Base-by-base conservation (phyloP, 2,329 filamentous ascomycete genomes). In the Diplodia intermedia region DNA sequence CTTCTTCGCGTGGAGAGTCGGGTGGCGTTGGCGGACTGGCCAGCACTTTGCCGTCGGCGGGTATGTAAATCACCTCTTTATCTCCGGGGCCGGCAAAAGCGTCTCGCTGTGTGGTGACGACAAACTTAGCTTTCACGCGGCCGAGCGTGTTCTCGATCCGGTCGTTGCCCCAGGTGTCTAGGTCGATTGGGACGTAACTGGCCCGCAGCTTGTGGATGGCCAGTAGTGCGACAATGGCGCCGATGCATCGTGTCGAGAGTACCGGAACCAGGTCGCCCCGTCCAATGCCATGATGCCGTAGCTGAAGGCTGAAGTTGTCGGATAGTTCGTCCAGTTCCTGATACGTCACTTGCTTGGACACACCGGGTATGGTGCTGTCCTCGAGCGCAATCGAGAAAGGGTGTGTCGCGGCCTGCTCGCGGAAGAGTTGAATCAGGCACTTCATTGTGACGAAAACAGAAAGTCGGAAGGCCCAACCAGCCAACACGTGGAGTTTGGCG, bases 121-220 rank as follows among this genome's bases (percentile, higher is more conserved):
- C 7, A 6, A 50, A 15, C 29, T 18, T 66, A 0, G 65, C 40
- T 6, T 50, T 38, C 0, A 66, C 65, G 12, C 43, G 29, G n/a
- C 33, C 7, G 6, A 66, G 40, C 3, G 65, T 66, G 20, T 20
- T 66, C 14, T 66, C 65, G 12, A 66, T 66, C 7, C 65, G 65
- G 15, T 66, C 65, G 47, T 36, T 36, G 26, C 65, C 65, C 65
- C 65, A 66, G 6, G 65, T 36, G 20, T 50, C 47, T 15, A 31
- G 15, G 5, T 49, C 65, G 5, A 66, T 50, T 1, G 65, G 65
- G 14, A 66, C 65, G 31, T 66, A 66, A 14, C 65, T 52, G 20
- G 65, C 65, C 1, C 65, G 29, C 1, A 66, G 47, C 65, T 66
- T 66, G 5, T 50, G 53, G 18, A 66, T 52, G n/a, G 65, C 65